A percentile compares a stretch with the other conserved stretches of the same genome.
These are phyloP conservation scores for Clonostachys chloroleuca DNA, from an alignment of 2,329 filamentous ascomycete genomes.

Conservation along the genomic window DNA sequence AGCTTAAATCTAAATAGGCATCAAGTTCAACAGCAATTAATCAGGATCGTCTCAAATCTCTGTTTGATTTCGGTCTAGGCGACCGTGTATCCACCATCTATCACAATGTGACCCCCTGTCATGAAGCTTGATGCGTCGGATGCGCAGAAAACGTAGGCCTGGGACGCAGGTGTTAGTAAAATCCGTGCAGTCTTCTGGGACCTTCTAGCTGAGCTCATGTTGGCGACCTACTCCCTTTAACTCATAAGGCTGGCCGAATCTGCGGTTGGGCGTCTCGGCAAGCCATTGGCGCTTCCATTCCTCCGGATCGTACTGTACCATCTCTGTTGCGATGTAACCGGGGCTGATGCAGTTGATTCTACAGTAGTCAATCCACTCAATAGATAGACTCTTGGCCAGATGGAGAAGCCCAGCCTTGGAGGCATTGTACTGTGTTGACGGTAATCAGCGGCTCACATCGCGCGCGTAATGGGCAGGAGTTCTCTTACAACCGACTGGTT, in stretches of 20 bases:
- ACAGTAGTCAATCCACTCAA: constrained; percentile 56
- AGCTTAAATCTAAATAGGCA: no score
- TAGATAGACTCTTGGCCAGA: constrained; percentile 61
- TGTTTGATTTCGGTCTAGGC: constrained; percentile 3
- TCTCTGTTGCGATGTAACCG: constrained; percentile 10
- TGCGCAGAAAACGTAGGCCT: constrained; percentile 11
- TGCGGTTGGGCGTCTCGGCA: constrained; percentile 17
- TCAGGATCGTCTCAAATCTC: no score
- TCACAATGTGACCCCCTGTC: constrained; percentile 42
- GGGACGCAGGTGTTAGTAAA: constrained; percentile 40
- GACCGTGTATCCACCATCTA: constrained; percentile 31
- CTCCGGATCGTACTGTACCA: constrained; percentile 29
- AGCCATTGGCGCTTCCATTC: no score
- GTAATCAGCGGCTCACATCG: constrained; percentile 26
- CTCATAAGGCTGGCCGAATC: constrained; percentile 37
- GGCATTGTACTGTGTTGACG: constrained; percentile 52
- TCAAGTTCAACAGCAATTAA: no score
- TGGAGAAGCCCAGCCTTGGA: constrained; percentile 61
- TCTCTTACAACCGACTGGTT: constrained; percentile 49
- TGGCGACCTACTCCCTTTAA: constrained; percentile 47
- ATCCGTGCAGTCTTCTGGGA: constrained; percentile 43
- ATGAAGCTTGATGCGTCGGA: constrained; percentile 45
- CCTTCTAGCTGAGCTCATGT: constrained; percentile 59
- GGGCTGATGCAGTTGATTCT: constrained; percentile 1
- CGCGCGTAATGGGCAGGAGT: no score